Evolutionary conservation across 768 basidiomycete genomes (phyloP).

Genomic region (Russula compacta): DNA sequence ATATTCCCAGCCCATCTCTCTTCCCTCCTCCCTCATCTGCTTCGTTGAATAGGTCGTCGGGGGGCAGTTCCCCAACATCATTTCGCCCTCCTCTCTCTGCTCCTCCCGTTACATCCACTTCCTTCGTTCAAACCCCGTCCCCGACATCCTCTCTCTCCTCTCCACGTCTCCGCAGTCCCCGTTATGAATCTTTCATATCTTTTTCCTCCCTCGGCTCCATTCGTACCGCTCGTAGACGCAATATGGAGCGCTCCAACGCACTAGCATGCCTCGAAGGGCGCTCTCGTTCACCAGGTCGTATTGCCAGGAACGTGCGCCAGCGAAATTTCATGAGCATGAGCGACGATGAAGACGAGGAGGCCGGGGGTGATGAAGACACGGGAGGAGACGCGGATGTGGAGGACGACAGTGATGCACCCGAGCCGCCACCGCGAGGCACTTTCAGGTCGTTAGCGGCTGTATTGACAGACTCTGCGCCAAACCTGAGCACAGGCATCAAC

Average conservation of each 20-base stretch:
- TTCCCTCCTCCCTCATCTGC: background rate
- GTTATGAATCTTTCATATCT: conserved; percentile 15
- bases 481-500: background rate
- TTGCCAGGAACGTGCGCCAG: conserved; percentile 22
- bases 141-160: conserved; percentile 9
- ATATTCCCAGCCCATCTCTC: conserved; percentile 8
- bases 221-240: conserved; percentile 15
- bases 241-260: conserved; percentile 28
- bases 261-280: conserved; percentile 59
- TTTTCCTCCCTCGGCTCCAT: conserved; percentile 16
- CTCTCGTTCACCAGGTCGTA: conserved; percentile 22
- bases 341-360: conserved; percentile 50
- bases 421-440: conserved; percentile 7
- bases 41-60: background rate
- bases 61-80: background rate
- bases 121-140: background rate
- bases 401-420: conserved; percentile 26
- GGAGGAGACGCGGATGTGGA: conserved; percentile 21
- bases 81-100: conserved; percentile 1
- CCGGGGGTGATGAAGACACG: background rate
- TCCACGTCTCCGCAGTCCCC: conserved; percentile 23
- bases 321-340: conserved; percentile 60
- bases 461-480: no score
- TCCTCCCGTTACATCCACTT: background rate
- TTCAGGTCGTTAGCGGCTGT: conserved; percentile 1